These are phyloP conservation scores for Dryadomyces quercus-mongolicae DNA, from an alignment of 2,329 filamentous ascomycete genomes.

Conservation along the genomic window DNA sequence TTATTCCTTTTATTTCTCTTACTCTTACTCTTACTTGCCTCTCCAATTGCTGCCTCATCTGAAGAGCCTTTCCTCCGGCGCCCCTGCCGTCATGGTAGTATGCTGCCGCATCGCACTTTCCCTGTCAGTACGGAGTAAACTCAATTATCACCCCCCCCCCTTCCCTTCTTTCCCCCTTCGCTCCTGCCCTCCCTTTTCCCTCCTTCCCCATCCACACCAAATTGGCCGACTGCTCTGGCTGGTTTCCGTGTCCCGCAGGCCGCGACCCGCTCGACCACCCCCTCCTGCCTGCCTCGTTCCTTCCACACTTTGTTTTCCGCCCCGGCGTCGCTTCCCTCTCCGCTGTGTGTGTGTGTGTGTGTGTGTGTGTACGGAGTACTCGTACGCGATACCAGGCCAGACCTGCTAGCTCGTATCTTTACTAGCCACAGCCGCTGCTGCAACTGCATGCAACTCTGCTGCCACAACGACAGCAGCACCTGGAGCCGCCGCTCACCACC, in stretches of 20 bases:
- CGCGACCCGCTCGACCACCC: slow-evolving; percentile 6
- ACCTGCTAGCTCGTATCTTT: neutral
- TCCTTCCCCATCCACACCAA: neutral
- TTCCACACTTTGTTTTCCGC: neutral
- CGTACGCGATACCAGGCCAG: neutral
- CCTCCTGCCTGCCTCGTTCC: slow-evolving; percentile 3
- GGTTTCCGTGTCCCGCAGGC: slow-evolving; percentile 5
- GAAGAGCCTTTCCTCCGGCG: too few relatives aligned
- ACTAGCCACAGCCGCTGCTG: slow-evolving; percentile 3
- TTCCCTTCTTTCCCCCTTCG: neutral
- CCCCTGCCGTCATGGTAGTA: too few relatives aligned
- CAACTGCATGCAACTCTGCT: slow-evolving; percentile 6
- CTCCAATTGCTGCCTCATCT: too few relatives aligned
- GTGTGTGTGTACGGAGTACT: too few relatives aligned
- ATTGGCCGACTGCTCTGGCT: slow-evolving; percentile 3
- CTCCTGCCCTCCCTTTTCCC: neutral
- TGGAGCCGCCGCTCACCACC: slow-evolving; percentile 2
- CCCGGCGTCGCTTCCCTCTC: slow-evolving; percentile 3
- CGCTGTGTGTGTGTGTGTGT: neutral
- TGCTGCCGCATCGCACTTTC: too few relatives aligned
- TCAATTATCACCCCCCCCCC: too few relatives aligned
- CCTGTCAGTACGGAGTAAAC: too few relatives aligned
- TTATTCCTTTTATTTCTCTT: neutral
- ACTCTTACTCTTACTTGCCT: too few relatives aligned
- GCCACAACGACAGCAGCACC: neutral